Base-by-base conservation (phyloP, 1,139 yeast species). In the Candida mesenterica region DNA sequence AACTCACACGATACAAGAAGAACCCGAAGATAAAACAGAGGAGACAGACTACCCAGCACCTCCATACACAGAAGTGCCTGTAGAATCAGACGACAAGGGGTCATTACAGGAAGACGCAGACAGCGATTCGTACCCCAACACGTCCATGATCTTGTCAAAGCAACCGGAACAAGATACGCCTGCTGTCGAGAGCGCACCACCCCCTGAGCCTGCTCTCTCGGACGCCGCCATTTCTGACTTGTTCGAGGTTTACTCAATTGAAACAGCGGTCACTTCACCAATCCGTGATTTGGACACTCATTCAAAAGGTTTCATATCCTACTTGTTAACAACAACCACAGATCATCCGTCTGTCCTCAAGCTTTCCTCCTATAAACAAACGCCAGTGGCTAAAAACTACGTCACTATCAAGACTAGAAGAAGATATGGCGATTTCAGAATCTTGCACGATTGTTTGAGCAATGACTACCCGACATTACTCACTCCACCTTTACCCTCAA, bases 401-500 rank as follows among this genome's bases (percentile, higher is more conserved):
- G 55, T 65, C 1, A 63, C 67, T 14, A 72, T 79, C 36, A 69
- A 68, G 18, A 86, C 83, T 2, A 76, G 95, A 40, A 72, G 96
- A 46, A 72, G 96, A 37, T 87, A 84, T 57, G 83, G 88, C 7
- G 96, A 88, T 59, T 88, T 92, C 59, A 75, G 83, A 39, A 79
- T 82, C 46, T 70, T 92, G 28, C 86, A 83, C 57, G 85, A 82
- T 42, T 79, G 88, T 42, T 67, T 92, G 36, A 57, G 69, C 32
- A 81, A 77, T 49, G 97, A 89, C 54, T 86, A 72, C 53, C 96
- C 97, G 0, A 85, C 94, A 3, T 72, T 85, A 39, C 78, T 92
- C 24, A 79, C 92, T 0, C 98, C 98, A 1, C 97, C 98, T 8
- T 68, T 92, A 38, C 98, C 98, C 0, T 95, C 94, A 43, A 90